Evolutionary conservation across 1,284 basidiomycete species (phyloP).

Genomic region (Nidula niveotomentosa): DNA sequence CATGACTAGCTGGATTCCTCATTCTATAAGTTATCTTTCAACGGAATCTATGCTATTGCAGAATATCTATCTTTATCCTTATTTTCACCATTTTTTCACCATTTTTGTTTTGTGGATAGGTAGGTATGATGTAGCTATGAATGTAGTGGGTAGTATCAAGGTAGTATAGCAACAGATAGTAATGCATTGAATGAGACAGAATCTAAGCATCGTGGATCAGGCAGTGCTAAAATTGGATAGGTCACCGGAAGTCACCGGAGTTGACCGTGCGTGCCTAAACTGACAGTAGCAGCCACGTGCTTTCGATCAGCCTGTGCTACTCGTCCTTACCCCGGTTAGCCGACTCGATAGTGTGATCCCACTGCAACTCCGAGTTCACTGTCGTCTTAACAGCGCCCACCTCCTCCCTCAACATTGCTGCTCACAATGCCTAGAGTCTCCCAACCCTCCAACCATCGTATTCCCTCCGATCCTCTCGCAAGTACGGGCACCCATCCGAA

Average conservation of each 20-base stretch:
- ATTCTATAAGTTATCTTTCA: background rate
- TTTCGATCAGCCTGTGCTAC: background rate
- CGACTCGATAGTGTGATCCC: background rate
- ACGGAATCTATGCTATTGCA: background rate
- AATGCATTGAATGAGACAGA: no score
- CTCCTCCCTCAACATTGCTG: slow-evolving; percentile 21
- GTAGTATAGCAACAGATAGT: no score
- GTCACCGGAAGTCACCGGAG: background rate
- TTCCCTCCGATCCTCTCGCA: slow-evolving; percentile 26
- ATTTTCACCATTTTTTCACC: no score
- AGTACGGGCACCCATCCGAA: slow-evolving; percentile 37
- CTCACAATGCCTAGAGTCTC: slow-evolving; percentile 23
- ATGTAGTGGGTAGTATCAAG: no score
- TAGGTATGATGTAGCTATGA: no score
- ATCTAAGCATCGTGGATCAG: no score
- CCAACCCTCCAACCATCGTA: slow-evolving; percentile 20
- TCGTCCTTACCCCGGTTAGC: background rate
- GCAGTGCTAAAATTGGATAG: background rate
- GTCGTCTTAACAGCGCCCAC: background rate
- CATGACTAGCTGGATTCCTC: background rate
- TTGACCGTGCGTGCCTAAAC: background rate
- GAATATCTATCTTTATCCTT: no score
- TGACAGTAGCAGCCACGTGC: background rate
- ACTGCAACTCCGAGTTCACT: background rate
- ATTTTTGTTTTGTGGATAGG: no score